Evolutionary conservation across 345 rosid species (phyloP).

Genomic region (Lepidium sativum): DNA sequence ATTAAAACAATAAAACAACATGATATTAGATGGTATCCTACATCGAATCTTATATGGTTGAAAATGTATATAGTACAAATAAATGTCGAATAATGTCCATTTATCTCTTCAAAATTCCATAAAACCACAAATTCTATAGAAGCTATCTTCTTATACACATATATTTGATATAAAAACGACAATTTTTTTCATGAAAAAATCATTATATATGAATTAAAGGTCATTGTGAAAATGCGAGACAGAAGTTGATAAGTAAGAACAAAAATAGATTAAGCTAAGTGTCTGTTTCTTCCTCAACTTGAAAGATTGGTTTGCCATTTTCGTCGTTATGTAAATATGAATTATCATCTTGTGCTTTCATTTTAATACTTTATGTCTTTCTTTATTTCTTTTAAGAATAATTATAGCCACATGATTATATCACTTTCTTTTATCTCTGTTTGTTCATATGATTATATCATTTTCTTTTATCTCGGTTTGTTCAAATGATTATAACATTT

Average conservation of each 20-base stretch:
- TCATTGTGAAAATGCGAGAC: not conserved
- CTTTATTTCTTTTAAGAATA: not conserved
- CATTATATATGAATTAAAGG: not conserved
- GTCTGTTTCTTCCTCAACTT: constrained; percentile 14
- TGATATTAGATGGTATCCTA: not conserved
- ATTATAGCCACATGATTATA: not conserved
- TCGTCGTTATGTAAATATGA: constrained; percentile 11
- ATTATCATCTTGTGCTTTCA: constrained; percentile 3
- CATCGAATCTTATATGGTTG: not conserved
- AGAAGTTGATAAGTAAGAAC: constrained; percentile 13
- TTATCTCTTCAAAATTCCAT: not conserved
- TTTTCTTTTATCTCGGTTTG: too few relatives aligned
- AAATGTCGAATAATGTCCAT: not conserved
- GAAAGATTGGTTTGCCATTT: not conserved
- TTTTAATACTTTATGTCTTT: not conserved
- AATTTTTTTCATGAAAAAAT: not conserved
- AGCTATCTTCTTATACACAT: not conserved
- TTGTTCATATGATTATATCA: not conserved
- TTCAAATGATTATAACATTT: not conserved
- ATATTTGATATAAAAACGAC: not conserved
- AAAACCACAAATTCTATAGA: constrained; percentile 9
- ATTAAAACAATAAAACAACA: not conserved
- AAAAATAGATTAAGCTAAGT: constrained; percentile 2
- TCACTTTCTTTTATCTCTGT: not conserved
- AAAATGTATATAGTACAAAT: not conserved